phyloP scores from a whole-genome alignment of 768 basidiomycete genomes.

The Amanita exitialis region DNA sequence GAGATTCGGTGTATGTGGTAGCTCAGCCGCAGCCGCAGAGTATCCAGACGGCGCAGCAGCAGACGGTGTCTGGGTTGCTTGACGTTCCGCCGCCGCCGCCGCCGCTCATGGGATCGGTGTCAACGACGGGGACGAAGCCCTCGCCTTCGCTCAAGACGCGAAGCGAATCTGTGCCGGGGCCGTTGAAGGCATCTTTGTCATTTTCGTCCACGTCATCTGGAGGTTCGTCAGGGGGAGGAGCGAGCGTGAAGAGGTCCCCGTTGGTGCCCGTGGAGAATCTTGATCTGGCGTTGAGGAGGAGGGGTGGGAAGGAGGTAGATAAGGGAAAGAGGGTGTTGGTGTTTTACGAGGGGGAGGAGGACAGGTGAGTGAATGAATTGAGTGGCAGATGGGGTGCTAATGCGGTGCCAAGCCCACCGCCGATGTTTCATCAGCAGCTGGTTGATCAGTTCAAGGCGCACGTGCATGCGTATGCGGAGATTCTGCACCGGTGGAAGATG shows the following conservation, averaged over 20 bases:
- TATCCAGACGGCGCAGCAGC: background rate
- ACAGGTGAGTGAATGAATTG: constrained; percentile 3
- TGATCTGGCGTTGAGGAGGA: background rate
- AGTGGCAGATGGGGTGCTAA: constrained; percentile 6
- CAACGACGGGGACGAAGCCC: constrained; percentile 19
- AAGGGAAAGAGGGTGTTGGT: background rate
- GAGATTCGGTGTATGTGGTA: constrained; percentile 10
- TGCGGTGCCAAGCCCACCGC: constrained; percentile 12
- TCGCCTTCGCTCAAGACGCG: constrained; percentile 6
- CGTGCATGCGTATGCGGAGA: constrained; percentile 63
- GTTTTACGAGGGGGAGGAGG: background rate
- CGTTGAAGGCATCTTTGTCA: constrained; percentile 24
- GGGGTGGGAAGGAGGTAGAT: background rate
- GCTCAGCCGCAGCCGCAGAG: constrained; percentile 4
- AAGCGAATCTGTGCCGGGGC: constrained; percentile 16
- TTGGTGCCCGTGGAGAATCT: constrained; percentile 1
- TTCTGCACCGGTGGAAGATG: constrained; percentile 66
- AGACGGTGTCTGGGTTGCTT: background rate
- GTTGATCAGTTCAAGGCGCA: constrained; percentile 40
- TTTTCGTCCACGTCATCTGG: constrained; percentile 25
- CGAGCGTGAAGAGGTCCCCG: constrained; percentile 1
- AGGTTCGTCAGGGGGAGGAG: background rate
- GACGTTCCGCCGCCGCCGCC: background rate
- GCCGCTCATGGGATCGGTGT: background rate
- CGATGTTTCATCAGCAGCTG: constrained; percentile 25